phyloP scores from a whole-genome alignment of 75 land plant genomes.

The Pinus albicaulis region DNA sequence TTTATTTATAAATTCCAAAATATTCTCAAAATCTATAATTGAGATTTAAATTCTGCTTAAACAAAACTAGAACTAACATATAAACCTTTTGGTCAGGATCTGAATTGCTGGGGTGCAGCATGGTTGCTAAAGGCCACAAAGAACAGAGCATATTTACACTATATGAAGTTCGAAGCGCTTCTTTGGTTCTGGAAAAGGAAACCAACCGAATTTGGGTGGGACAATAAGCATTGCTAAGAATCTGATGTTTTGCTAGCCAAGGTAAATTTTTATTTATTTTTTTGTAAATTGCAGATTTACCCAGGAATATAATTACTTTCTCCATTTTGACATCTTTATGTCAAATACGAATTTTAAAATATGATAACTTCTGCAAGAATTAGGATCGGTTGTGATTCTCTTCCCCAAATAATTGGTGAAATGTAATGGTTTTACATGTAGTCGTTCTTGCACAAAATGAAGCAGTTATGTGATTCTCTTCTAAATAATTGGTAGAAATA shows the following conservation, averaged over 20 bases:
- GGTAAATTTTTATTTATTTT: constrained; percentile 17
- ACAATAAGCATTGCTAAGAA: constrained; percentile 89
- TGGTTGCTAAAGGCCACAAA: constrained; percentile 78
- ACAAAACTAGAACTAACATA: not conserved
- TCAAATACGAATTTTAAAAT: too few relatives aligned
- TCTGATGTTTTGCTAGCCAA: constrained; percentile 62
- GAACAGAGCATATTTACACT: constrained; percentile 46
- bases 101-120: constrained; percentile 93
- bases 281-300: too few relatives aligned
- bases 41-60: too few relatives aligned
- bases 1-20: too few relatives aligned
- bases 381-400: too few relatives aligned
- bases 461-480: too few relatives aligned
- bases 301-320: too few relatives aligned
- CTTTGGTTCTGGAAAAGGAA: constrained; percentile 60
- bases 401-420: not conserved
- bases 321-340: too few relatives aligned
- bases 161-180: constrained; percentile 55
- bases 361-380: too few relatives aligned
- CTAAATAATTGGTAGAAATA: too few relatives aligned
- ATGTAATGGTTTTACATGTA: not conserved
- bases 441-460: constrained; percentile 44
- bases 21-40: too few relatives aligned
- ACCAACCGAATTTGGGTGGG: constrained; percentile 74
- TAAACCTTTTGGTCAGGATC: constrained; percentile 34